These are phyloP conservation scores for Myriosclerotinia curreyana DNA, from an alignment of 2,329 filamentous ascomycete species.

Conservation along the genomic window DNA sequence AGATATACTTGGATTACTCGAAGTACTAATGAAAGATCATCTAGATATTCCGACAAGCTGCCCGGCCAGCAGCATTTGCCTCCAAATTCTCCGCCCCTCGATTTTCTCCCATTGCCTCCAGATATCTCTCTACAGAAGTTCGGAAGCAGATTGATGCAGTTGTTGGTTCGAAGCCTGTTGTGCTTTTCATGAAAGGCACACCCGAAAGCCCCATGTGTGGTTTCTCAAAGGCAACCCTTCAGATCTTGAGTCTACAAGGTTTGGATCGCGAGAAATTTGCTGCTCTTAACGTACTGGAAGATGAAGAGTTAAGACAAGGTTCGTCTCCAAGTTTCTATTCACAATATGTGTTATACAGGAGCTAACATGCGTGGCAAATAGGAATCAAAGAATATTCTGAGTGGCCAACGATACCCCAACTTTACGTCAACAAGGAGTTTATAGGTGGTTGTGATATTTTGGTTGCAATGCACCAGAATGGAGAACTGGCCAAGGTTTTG, in stretches of 20 bases:
- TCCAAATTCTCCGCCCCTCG: constrained; percentile 36
- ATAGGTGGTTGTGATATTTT: constrained; percentile 97
- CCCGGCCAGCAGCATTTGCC: constrained; percentile 39
- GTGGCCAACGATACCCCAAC: constrained; percentile 97
- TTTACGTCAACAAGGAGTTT: constrained; percentile 95
- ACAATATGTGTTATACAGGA: not conserved
- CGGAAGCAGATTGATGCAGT: constrained; percentile 85
- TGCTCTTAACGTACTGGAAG: constrained; percentile 97
- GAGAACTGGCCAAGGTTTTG: constrained; percentile 84
- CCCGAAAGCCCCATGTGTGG: constrained; percentile 95
- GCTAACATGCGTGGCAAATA: constrained; percentile 38
- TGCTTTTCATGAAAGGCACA: constrained; percentile 99
- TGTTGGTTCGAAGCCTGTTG: constrained; percentile 81
- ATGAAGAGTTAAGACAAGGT: constrained; percentile 81
- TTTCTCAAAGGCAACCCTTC: constrained; percentile 91
- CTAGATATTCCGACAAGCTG: constrained; percentile 47
- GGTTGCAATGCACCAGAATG: constrained; percentile 95
- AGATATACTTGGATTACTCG: not conserved
- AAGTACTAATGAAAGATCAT: constrained; percentile 24
- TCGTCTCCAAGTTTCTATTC: constrained; percentile 32
- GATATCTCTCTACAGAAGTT: constrained; percentile 77
- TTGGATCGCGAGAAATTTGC: constrained; percentile 94
- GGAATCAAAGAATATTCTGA: constrained; percentile 99
- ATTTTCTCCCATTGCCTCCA: constrained; percentile 40
- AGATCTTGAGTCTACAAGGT: constrained; percentile 91